phyloP scores from a whole-genome alignment of 1,284 basidiomycete species.

The Marasmius oreades region DNA sequence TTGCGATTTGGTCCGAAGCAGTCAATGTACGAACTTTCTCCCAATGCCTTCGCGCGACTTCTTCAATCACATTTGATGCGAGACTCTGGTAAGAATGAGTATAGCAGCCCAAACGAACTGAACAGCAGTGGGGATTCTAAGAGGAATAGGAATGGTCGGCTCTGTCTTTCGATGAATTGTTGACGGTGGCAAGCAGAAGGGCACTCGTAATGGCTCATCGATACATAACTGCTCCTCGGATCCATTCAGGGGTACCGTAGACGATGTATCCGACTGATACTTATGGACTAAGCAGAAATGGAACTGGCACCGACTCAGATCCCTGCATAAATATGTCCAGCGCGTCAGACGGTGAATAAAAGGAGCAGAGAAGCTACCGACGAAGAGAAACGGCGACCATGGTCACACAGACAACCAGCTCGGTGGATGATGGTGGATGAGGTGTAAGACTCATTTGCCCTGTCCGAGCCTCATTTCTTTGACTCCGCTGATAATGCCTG shows the following conservation, averaged over 20 bases:
- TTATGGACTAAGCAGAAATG: slow-evolving; percentile 43
- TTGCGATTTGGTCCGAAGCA: slow-evolving; percentile 66
- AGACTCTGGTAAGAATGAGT: slow-evolving; percentile 73
- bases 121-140: slow-evolving; percentile 77
- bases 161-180: slow-evolving; percentile 70
- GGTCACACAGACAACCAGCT: slow-evolving; percentile 25
- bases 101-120: slow-evolving; percentile 71
- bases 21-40: slow-evolving; percentile 53
- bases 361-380: not conserved
- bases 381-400: not conserved
- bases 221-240: slow-evolving; percentile 84
- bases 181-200: slow-evolving; percentile 73
- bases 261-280: slow-evolving; percentile 68
- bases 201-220: slow-evolving; percentile 86
- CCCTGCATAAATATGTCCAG: slow-evolving; percentile 17
- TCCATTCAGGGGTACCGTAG: slow-evolving; percentile 62
- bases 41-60: slow-evolving; percentile 57
- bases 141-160: slow-evolving; percentile 59
- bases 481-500: slow-evolving; percentile 74
- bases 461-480: slow-evolving; percentile 53
- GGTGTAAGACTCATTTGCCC: slow-evolving; percentile 32
- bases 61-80: too few species aligned
- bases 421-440: slow-evolving; percentile 52
- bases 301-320: slow-evolving; percentile 20
- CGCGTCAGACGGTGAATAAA: not conserved